Conservation (phyloP, 139 green algal species). For the Micractinium sp. region DNA sequence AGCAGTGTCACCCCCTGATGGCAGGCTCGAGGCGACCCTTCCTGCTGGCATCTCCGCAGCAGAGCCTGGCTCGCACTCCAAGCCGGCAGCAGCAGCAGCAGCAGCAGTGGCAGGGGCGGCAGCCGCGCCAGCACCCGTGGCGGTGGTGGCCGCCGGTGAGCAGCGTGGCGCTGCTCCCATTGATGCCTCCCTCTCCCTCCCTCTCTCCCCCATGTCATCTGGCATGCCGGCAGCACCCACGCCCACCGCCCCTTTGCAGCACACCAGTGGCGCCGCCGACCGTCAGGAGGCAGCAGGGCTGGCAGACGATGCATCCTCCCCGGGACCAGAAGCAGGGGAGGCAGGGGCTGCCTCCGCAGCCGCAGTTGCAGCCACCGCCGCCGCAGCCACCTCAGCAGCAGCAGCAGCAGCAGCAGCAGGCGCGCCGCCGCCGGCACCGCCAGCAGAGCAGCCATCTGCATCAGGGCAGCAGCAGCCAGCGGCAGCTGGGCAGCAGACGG, state of each 20-base stretch:
- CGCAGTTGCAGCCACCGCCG: too few relatives aligned
- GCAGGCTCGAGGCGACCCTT: not conserved
- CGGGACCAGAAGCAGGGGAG: not conserved
- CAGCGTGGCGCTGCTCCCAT: not conserved
- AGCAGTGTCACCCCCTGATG: not conserved
- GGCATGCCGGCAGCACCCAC: not conserved
- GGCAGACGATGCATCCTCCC: not conserved
- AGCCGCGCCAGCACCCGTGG: not conserved
- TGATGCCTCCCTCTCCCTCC: not conserved
- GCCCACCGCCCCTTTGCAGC: too few relatives aligned
- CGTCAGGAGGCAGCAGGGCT: not conserved
- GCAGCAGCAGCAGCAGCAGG: not conserved
- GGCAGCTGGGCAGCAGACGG: not conserved
- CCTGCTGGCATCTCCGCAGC: not conserved
- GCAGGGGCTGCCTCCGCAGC: not conserved
- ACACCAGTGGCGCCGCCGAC: too few relatives aligned
- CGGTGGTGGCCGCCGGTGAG: not conserved
- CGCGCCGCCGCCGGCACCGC: too few relatives aligned
- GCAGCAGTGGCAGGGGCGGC: not conserved
- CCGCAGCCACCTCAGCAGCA: not conserved
- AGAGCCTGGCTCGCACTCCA: not conserved
- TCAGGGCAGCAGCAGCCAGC: not conserved
- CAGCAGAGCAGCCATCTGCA: not conserved
- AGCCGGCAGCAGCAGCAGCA: not conserved
- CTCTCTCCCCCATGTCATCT: constrained; percentile 7